Conservation (phyloP, 2,329 filamentous ascomycete species). For the Phaeosphaeria sp. region DNA sequence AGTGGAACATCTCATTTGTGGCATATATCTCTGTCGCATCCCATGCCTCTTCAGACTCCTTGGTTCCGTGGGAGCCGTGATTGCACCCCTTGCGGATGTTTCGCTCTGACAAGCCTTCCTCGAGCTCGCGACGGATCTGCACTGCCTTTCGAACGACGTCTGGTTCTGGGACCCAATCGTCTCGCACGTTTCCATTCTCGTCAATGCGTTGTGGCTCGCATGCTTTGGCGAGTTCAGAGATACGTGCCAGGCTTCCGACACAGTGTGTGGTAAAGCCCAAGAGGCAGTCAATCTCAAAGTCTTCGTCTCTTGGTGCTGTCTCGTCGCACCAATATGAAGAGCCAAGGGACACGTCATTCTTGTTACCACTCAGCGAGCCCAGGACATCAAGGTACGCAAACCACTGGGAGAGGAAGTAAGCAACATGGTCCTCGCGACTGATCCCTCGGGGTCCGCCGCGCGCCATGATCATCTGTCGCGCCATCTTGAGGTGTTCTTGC, state of each 20-base stretch:
- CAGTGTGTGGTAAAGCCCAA: conserved; percentile 79
- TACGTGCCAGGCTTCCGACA: conserved; percentile 72
- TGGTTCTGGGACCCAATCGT: conserved; percentile 65
- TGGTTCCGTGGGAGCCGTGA: conserved; percentile 45
- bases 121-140: conserved; percentile 67
- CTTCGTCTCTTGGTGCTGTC: conserved; percentile 63
- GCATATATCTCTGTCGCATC: conserved; percentile 71
- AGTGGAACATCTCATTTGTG: conserved; percentile 80
- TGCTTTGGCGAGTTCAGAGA: conserved; percentile 73
- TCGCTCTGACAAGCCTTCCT: conserved; percentile 55
- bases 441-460: conserved; percentile 66
- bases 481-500: conserved; percentile 79
- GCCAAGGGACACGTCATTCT: conserved; percentile 52
- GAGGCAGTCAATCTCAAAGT: conserved; percentile 78
- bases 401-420: conserved; percentile 81
- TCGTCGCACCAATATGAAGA: conserved; percentile 50
- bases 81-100: conserved; percentile 51
- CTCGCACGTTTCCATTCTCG: conserved; percentile 56
- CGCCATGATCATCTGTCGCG: conserved; percentile 75
- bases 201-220: conserved; percentile 73
- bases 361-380: conserved; percentile 70
- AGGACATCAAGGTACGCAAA: conserved; percentile 84
- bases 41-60: conserved; percentile 55
- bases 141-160: conserved; percentile 65
- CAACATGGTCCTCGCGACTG: conserved; percentile 59